Evolutionary conservation across 345 rosid species (phyloP).

Genomic region (Orychophragmus violaceus): DNA sequence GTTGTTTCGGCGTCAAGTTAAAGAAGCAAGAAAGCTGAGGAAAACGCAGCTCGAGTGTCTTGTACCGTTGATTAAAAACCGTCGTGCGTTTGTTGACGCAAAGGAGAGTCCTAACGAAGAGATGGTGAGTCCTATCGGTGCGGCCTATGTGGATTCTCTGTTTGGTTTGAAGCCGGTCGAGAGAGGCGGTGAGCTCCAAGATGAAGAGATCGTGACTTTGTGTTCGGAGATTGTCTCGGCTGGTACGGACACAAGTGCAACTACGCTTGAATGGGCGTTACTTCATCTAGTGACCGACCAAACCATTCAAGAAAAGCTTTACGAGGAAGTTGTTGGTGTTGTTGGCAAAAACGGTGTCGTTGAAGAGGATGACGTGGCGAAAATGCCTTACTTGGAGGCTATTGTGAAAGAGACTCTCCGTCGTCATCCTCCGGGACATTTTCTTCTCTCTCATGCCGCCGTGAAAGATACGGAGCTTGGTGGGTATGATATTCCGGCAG

Average conservation of each 20-base stretch:
- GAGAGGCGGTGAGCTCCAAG: slow-evolving; percentile 47
- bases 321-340: slow-evolving; percentile 48
- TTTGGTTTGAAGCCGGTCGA: slow-evolving; percentile 39
- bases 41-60: slow-evolving; percentile 70
- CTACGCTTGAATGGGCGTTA: slow-evolving; percentile 79
- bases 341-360: slow-evolving; percentile 54
- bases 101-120: slow-evolving; percentile 39
- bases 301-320: slow-evolving; percentile 60
- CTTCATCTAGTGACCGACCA: slow-evolving; percentile 61
- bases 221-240: slow-evolving; percentile 83
- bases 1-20: slow-evolving; percentile 55
- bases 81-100: slow-evolving; percentile 49
- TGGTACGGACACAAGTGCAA: slow-evolving; percentile 89
- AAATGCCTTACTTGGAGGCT: slow-evolving; percentile 62
- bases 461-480: slow-evolving; percentile 63
- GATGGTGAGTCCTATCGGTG: slow-evolving; percentile 92
- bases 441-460: slow-evolving; percentile 71
- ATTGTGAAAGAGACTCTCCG: slow-evolving; percentile 84
- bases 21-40: slow-evolving; percentile 58
- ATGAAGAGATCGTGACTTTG: slow-evolving; percentile 78
- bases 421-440: slow-evolving; percentile 95
- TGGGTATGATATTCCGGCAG: slow-evolving; percentile 65
- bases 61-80: slow-evolving; percentile 59
- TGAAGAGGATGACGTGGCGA: slow-evolving; percentile 64
- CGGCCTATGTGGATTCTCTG: slow-evolving; percentile 86